phyloP scores from a whole-genome alignment of 2,329 filamentous ascomycete species.

The Ceratocystis colombiana region DNA sequence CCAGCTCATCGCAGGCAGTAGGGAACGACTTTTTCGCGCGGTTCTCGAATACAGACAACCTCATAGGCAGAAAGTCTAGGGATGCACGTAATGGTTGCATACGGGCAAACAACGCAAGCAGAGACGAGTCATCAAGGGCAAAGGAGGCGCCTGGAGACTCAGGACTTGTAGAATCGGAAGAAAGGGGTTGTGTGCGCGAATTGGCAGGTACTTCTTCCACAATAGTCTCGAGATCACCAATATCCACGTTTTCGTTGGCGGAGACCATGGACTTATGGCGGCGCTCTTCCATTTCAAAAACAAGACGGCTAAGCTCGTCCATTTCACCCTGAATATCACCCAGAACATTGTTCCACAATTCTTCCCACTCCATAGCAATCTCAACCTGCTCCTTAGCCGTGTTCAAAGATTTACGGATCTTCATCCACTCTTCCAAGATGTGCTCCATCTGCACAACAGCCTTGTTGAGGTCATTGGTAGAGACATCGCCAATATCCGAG shows the following conservation, averaged over 20 bases:
- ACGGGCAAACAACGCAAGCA: constrained; percentile 82
- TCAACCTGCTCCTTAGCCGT: constrained; percentile 84
- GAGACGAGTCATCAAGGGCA: constrained; percentile 71
- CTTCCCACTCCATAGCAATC: constrained; percentile 97
- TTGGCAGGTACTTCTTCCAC: constrained; percentile 70
- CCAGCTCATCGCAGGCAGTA: constrained; percentile 80
- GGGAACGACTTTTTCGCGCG: constrained; percentile 73
- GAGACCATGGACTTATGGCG: constrained; percentile 68
- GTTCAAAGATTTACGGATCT: constrained; percentile 66
- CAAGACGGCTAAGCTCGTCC: constrained; percentile 65
- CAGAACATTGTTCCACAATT: constrained; percentile 86
- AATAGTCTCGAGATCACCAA: constrained; percentile 84
- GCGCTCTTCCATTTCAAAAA: constrained; percentile 97
- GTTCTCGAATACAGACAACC: constrained; percentile 72
- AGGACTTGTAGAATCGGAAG: constrained; percentile 52
- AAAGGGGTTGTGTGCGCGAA: constrained; percentile 37
- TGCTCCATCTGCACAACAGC: constrained; percentile 84
- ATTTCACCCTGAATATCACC: constrained; percentile 86
- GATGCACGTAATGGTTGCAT: constrained; percentile 92
- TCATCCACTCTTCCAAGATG: constrained; percentile 74
- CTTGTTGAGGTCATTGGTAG: constrained; percentile 57
- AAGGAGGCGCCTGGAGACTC: constrained; percentile 48
- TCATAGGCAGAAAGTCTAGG: constrained; percentile 91
- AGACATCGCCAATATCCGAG: constrained; percentile 61
- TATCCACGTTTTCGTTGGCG: constrained; percentile 57